Percentiles rank a stretch among this genome's conserved stretches.
Conservation (phyloP, 352 stramenopile genomes). For the Stramenopiles sp. region DNA sequence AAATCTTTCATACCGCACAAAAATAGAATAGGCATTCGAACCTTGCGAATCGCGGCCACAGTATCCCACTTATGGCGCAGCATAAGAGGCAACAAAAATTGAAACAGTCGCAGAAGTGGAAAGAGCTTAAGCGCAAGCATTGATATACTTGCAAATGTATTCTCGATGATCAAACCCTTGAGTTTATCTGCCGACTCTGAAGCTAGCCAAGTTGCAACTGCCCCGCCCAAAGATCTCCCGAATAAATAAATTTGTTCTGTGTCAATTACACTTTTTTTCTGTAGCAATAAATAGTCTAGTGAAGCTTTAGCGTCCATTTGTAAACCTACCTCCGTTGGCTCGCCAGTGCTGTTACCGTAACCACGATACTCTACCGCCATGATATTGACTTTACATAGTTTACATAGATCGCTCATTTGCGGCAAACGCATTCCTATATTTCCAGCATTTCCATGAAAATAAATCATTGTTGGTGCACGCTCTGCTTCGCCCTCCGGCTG, state of each 20-base stretch:
- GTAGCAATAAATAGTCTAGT: constrained; percentile 44
- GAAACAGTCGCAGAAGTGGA: constrained; percentile 64
- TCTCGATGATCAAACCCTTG: constrained; percentile 70
- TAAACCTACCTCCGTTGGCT: constrained; percentile 57
- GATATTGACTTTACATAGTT: constrained; percentile 60
- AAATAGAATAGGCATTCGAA: constrained; percentile 64
- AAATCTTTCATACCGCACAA: constrained; percentile 65
- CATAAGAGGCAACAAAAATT: constrained; percentile 62
- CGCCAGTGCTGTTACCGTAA: constrained; percentile 66
- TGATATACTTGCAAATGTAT: constrained; percentile 77
- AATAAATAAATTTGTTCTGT: constrained; percentile 63
- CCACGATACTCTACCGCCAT: constrained; percentile 79
- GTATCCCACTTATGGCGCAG: constrained; percentile 72
- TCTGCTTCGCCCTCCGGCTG: constrained; percentile 33
- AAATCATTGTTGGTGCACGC: constrained; percentile 60
- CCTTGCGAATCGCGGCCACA: constrained; percentile 31
- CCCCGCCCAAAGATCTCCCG: constrained; percentile 65
- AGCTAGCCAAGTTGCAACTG: constrained; percentile 68
- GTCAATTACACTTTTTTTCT: constrained; percentile 59
- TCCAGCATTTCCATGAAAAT: constrained; percentile 84
- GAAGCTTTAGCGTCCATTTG: constrained; percentile 71
- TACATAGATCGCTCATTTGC: constrained; percentile 67
- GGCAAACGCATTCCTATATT: constrained; percentile 78
- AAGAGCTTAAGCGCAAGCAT: constrained; percentile 85
- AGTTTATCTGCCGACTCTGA: constrained; percentile 47